These are phyloP conservation scores for Smittium mucronatum DNA, from an alignment of 371 early-diverging fungal genomes.

Conservation along the genomic window DNA sequence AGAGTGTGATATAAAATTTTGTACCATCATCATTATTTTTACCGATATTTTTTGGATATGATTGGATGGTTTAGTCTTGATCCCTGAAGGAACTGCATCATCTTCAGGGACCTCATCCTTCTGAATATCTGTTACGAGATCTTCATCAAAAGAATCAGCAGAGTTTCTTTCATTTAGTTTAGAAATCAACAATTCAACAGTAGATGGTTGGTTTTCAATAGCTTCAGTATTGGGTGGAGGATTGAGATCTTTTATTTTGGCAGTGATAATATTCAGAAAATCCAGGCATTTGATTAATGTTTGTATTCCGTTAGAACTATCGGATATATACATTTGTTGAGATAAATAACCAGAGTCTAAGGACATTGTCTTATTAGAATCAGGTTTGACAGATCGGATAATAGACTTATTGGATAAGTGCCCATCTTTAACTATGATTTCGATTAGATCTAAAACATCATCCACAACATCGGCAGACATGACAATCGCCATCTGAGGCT, in stretches of 20 bases:
- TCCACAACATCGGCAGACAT: slow-evolving; percentile 8
- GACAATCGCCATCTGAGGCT: not conserved
- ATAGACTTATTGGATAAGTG: not conserved
- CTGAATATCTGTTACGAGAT: not conserved
- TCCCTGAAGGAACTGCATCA: not conserved
- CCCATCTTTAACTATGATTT: not conserved
- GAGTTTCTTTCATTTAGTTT: too few relatives aligned
- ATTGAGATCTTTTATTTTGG: not conserved
- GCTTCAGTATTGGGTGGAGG: too few relatives aligned
- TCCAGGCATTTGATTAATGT: not conserved
- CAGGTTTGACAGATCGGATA: not conserved
- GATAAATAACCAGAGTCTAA: too few relatives aligned
- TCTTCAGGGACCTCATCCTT: not conserved
- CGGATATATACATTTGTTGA: too few relatives aligned
- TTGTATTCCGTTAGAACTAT: not conserved
- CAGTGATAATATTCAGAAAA: not conserved
- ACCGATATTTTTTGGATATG: slow-evolving; percentile 3
- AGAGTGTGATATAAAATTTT: slow-evolving; percentile 6
- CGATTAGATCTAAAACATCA: slow-evolving; percentile 3
- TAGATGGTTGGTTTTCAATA: too few relatives aligned
- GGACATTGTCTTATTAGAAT: not conserved
- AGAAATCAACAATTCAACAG: too few relatives aligned
- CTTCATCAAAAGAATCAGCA: not conserved
- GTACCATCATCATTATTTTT: slow-evolving; percentile 1
- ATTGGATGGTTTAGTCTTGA: not conserved